These are phyloP conservation scores for Schwanniomyces yamadae DNA, from an alignment of 805 yeast species.

Conservation along the genomic window DNA sequence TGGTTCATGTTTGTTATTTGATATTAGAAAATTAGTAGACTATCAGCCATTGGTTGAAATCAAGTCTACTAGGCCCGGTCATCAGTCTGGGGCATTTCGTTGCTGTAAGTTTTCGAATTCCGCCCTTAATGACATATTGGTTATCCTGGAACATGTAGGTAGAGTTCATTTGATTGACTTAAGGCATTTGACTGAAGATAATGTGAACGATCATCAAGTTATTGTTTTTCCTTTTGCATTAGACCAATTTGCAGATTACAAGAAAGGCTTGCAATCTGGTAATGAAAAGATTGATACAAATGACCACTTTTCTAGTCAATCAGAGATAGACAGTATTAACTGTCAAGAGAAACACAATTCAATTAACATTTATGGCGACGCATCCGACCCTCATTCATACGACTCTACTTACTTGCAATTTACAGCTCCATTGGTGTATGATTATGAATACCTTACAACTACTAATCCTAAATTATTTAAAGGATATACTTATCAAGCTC, in stretches of 20 bases:
- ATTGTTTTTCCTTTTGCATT: slow-evolving; percentile 59
- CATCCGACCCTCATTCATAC: neutral
- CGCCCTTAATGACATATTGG: slow-evolving; percentile 72
- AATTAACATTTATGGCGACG: slow-evolving; percentile 7
- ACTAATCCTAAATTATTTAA: slow-evolving; percentile 38
- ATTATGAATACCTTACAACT: slow-evolving; percentile 37
- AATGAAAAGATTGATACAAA: neutral
- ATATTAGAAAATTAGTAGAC: slow-evolving; percentile 54
- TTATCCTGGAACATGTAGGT: slow-evolving; percentile 81
- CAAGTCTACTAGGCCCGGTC: slow-evolving; percentile 56
- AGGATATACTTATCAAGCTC: slow-evolving; percentile 34
- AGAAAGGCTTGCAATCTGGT: slow-evolving; percentile 5
- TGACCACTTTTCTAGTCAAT: neutral
- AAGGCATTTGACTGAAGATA: slow-evolving; percentile 49
- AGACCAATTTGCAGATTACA: slow-evolving; percentile 37
- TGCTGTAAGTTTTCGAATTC: slow-evolving; percentile 48
- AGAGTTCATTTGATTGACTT: slow-evolving; percentile 83
- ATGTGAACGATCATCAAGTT: slow-evolving; percentile 64
- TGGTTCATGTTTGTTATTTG: slow-evolving; percentile 77
- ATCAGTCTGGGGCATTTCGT: slow-evolving; percentile 65
- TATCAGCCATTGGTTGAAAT: slow-evolving; percentile 52
- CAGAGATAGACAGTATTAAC: slow-evolving; percentile 1
- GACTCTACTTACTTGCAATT: slow-evolving; percentile 10
- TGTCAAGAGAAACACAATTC: neutral
- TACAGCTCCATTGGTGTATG: slow-evolving; percentile 42